Percentiles rank a stretch among this genome's conserved stretches.
Evolutionary conservation across 306 rosid genomes (phyloP).

Genomic region (Vigna reflexopilosa): DNA sequence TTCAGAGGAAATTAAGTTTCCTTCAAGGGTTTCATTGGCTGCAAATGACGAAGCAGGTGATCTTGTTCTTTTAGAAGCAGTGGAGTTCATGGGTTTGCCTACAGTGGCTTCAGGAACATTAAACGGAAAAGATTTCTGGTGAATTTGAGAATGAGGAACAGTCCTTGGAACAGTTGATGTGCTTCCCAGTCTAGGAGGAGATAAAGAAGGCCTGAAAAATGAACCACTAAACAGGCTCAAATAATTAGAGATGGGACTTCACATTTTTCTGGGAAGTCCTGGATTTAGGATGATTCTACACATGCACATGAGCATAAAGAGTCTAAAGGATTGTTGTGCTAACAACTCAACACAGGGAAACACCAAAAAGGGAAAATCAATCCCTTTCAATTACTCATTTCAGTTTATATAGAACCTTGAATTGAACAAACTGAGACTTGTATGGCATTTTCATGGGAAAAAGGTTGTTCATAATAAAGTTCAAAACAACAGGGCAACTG

Average conservation of each 20-base stretch:
- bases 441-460: not conserved
- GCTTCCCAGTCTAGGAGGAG: conserved; percentile 46
- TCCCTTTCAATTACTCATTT: conserved; percentile 27
- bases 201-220: conserved; percentile 50
- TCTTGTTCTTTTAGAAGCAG: conserved; percentile 76
- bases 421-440: conserved; percentile 15
- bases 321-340: not conserved
- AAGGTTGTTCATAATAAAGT: conserved; percentile 11
- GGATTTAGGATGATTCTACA: not conserved
- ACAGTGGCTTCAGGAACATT: conserved; percentile 39
- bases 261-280: conserved; percentile 13
- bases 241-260: conserved; percentile 12
- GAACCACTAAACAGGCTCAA: conserved; percentile 42
- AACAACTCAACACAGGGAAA: not conserved
- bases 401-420: conserved; percentile 7
- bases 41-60: conserved; percentile 67
- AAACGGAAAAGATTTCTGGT: conserved; percentile 28
- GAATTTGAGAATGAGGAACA: conserved; percentile 42
- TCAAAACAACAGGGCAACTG: conserved; percentile 5
- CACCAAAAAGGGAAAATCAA: conserved; percentile 33
- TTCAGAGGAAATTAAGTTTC: conserved; percentile 53
- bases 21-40: conserved; percentile 54
- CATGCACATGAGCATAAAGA: not conserved
- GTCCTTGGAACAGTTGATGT: conserved; percentile 41
- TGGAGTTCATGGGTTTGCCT: conserved; percentile 47